phyloP scores from a whole-genome alignment of 345 rosid genomes.

The Arabis hirsuta region DNA sequence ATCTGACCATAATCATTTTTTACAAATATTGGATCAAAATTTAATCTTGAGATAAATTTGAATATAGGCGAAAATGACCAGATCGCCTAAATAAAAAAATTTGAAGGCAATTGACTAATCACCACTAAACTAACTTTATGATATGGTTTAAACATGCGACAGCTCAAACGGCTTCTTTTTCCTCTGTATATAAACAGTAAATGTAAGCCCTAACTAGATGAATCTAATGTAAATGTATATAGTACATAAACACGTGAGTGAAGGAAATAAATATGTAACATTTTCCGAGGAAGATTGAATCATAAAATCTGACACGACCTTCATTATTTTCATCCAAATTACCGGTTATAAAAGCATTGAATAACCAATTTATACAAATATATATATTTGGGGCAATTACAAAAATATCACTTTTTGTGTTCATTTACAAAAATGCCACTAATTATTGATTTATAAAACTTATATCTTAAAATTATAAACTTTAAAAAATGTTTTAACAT shows the following conservation, averaged over 20 bases:
- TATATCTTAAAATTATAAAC: too few relatives aligned
- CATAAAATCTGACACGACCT: conserved; percentile 43
- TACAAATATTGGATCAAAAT: too few relatives aligned
- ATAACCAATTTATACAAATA: background rate
- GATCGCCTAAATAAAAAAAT: background rate
- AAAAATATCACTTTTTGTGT: too few relatives aligned
- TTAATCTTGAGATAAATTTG: background rate
- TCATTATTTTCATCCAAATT: conserved; percentile 38
- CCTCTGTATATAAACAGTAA: conserved; percentile 15
- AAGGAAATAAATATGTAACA: conserved; percentile 35
- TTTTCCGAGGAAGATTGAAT: conserved; percentile 46
- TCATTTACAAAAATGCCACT: too few relatives aligned
- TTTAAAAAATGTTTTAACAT: too few relatives aligned
- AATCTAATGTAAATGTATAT: conserved; percentile 28
- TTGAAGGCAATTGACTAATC: background rate
- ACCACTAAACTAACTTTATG: background rate
- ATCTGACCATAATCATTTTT: too few relatives aligned
- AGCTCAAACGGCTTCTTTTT: conserved; percentile 23
- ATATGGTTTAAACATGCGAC: conserved; percentile 5
- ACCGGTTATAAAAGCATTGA: conserved; percentile 26
- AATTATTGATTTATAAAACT: too few relatives aligned
- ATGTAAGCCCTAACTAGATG: conserved; percentile 38
- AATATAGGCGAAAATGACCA: background rate
- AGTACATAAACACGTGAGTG: conserved; percentile 38
- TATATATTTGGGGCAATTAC: too few relatives aligned